Evolutionary conservation across 2,329 filamentous ascomycete genomes (phyloP).

Genomic region (Colletotrichum higginsianum): DNA sequence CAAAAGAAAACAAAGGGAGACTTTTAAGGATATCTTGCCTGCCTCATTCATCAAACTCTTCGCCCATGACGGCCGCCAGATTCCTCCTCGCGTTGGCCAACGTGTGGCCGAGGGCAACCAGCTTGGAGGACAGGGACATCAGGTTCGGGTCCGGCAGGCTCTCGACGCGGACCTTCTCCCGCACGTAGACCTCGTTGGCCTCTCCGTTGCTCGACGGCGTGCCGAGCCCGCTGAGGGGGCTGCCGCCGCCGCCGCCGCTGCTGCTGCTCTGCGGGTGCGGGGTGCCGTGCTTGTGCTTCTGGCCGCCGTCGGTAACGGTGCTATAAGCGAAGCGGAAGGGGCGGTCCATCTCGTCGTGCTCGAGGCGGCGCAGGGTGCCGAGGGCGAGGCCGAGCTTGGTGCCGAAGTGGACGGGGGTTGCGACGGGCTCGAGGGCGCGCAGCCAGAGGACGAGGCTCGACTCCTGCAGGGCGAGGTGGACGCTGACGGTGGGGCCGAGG

Average conservation of each 20-base stretch:
- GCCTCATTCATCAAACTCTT: constrained; percentile 55
- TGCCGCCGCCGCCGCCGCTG: neutral
- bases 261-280: constrained; percentile 21
- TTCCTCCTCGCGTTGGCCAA: constrained; percentile 79
- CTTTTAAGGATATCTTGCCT: neutral
- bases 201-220: constrained; percentile 43
- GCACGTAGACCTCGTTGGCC: constrained; percentile 80
- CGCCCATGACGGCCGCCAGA: constrained; percentile 83
- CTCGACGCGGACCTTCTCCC: constrained; percentile 91
- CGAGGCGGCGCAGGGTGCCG: constrained; percentile 73
- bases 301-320: constrained; percentile 45
- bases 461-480: constrained; percentile 80
- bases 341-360: constrained; percentile 85
- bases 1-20: no score
- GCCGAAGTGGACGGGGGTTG: constrained; percentile 71
- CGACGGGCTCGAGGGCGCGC: constrained; percentile 78
- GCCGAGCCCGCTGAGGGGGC: constrained; percentile 27
- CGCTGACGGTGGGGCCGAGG: constrained; percentile 76
- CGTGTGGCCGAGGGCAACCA: constrained; percentile 82
- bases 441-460: constrained; percentile 79
- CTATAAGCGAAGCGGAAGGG: constrained; percentile 75
- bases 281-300: constrained; percentile 38
- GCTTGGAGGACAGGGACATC: constrained; percentile 86
- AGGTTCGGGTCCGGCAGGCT: constrained; percentile 86
- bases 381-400: constrained; percentile 81